Evolutionary conservation across 2,329 filamentous ascomycete genomes (phyloP).

Genomic region (Aspergillus spinulosporus): DNA sequence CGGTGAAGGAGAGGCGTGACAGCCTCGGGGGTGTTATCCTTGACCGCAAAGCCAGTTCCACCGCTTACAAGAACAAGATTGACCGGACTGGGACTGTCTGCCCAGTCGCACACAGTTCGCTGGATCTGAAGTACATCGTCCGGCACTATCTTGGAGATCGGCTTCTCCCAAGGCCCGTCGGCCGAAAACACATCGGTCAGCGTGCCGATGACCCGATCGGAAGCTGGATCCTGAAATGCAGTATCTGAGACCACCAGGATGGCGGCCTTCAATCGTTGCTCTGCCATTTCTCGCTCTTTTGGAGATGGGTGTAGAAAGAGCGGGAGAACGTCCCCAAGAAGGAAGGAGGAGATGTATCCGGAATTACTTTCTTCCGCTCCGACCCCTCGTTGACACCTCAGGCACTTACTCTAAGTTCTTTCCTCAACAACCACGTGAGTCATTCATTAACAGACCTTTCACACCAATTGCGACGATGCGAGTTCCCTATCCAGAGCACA

Average conservation of each 20-base stretch:
- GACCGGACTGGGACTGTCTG: constrained; percentile 61
- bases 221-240: constrained; percentile 72
- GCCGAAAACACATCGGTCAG: constrained; percentile 69
- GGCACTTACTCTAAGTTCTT: neutral
- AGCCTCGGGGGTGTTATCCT: constrained; percentile 87
- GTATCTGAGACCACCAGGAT: constrained; percentile 91
- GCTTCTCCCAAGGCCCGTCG: constrained; percentile 70
- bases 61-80: constrained; percentile 88
- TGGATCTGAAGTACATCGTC: constrained; percentile 78
- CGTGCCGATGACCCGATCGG: constrained; percentile 69
- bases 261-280: constrained; percentile 62
- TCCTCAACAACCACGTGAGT: neutral
- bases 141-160: constrained; percentile 71
- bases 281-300: constrained; percentile 23
- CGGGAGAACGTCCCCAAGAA: constrained; percentile 3
- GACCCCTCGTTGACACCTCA: constrained; percentile 1
- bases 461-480: neutral
- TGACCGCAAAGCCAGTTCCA: constrained; percentile 85
- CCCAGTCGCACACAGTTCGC: constrained; percentile 68
- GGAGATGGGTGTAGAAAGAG: constrained; percentile 17
- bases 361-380: constrained; percentile 5
- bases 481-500: constrained; percentile 10
- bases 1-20: constrained; percentile 77
- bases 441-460: too few relatives aligned
- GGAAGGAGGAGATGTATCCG: neutral